phyloP scores from a whole-genome alignment of 257 asterid genomes.

The Nicotiana sylvestris region DNA sequence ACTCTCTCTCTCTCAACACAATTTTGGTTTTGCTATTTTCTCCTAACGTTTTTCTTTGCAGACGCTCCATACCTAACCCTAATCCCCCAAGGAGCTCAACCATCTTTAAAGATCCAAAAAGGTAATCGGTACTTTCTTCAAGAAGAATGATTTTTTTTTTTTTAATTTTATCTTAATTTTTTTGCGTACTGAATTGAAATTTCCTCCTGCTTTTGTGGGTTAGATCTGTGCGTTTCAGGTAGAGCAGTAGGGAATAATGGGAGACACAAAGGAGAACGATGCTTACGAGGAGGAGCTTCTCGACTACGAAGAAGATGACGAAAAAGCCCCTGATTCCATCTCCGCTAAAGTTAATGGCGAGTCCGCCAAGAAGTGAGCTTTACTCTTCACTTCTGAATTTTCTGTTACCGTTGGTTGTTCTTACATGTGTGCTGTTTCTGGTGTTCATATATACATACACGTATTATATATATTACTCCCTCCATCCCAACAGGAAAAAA shows the following conservation, averaged over 20 bases:
- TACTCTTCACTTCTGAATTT: neutral
- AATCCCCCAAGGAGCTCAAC: conserved; percentile 2
- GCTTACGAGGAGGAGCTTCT: conserved; percentile 93
- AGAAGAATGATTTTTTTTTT: neutral
- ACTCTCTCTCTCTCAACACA: neutral
- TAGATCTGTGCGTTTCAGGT: conserved; percentile 19
- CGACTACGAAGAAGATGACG: conserved; percentile 93
- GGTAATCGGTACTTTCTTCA: conserved; percentile 3
- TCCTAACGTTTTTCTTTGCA: conserved; percentile 15
- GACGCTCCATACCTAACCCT: conserved; percentile 24
- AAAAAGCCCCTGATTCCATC: conserved; percentile 62
- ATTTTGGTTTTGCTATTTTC: neutral
- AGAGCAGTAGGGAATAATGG: conserved; percentile 33
- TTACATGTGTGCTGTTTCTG: neutral
- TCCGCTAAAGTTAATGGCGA: conserved; percentile 68
- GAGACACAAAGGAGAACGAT: conserved; percentile 71
- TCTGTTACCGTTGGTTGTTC: neutral
- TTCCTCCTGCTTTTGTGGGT: neutral
- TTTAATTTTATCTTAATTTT: neutral
- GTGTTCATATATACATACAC: neutral
- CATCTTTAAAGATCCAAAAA: conserved; percentile 8
- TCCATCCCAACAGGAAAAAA: too few species aligned
- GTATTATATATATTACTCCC: neutral
- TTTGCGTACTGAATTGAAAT: neutral
- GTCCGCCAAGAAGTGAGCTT: conserved; percentile 69